Evolutionary conservation across 2,329 filamentous ascomycete species (phyloP).

Genomic region (Fusarium ramigenum): DNA sequence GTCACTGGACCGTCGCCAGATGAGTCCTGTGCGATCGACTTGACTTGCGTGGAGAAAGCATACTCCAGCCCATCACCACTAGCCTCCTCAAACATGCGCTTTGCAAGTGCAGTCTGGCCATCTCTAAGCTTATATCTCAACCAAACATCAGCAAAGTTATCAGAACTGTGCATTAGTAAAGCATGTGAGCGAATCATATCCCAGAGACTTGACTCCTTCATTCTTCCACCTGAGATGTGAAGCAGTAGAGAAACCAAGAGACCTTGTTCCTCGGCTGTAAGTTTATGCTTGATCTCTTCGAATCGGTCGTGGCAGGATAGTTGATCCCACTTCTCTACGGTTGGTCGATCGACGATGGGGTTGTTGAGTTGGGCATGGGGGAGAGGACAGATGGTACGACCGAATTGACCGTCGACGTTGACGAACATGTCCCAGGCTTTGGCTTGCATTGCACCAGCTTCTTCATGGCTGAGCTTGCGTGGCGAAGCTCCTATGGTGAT

Average conservation of each 20-base stretch:
- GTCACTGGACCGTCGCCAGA: not conserved
- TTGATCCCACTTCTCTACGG: not conserved
- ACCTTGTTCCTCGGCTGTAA: not conserved
- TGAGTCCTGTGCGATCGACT: not conserved
- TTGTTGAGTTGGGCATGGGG: not conserved
- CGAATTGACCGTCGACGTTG: not conserved
- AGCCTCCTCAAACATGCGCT: not conserved
- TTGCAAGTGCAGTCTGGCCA: not conserved
- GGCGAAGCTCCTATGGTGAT: fast-evolving
- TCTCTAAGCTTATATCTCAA: not conserved
- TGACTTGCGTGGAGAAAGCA: not conserved
- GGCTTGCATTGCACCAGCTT: not conserved
- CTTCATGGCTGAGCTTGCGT: not conserved
- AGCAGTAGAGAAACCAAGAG: not conserved
- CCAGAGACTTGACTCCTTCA: not conserved
- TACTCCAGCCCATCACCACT: not conserved
- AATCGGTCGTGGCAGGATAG: not conserved
- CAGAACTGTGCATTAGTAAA: not conserved
- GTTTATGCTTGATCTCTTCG: not conserved
- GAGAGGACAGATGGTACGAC: not conserved
- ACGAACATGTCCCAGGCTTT: not conserved
- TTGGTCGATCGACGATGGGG: not conserved
- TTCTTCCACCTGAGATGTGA: not conserved
- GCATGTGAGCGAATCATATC: not conserved
- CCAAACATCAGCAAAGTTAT: not conserved